Base-by-base conservation (phyloP, 78 protist species). In the Chrysochromulina tobinii region DNA sequence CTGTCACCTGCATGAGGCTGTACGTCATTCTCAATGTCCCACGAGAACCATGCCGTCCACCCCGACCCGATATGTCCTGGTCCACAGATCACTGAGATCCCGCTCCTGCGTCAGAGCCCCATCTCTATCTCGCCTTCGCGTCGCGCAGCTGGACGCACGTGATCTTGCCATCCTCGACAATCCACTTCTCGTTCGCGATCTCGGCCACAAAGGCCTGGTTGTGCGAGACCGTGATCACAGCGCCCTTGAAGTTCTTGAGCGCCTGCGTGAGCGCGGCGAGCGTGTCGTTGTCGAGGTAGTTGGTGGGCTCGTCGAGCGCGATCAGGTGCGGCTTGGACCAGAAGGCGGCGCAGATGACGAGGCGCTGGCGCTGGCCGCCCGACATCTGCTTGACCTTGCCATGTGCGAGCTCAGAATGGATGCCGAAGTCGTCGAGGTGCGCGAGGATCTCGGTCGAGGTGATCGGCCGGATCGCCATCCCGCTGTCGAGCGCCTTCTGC, bases 201-300 rank as follows among this genome's bases (percentile, higher is more conserved):
- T 8, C 73, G 48, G 8, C 73, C 18, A 67, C 73, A 7, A 67
- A 67, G 73, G 73, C 23, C 73, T 8, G 48, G 73, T 67, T 67
- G 73, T 67, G 73, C 73, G 73, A 67, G 73, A 67, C 17, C 48
- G 73, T 67, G 73, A 67, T 25, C 73, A 67, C 73, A 0, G 23
- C 73, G 48, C 73, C 73, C 73, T 67, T 23, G 73, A 14, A 67
- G n/a, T 67, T 7, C 48, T 67, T 8, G 23, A 67, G 48, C 73
- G 73, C 73, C 73, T 12, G 8, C 38, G 73, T 67, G 73, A 67
- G 73, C 73, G 73, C 73, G 17, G 73, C 73, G 48, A 67, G 73
- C 73, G 73, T 67, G 73, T 85, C 89, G 89, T 85, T 85, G 58
- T 87, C 90, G 23, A 87, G 81, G 90, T 87, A 87, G 90, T 87